Conservation (phyloP, 306 rosid species). For the Glycine soja region DNA sequence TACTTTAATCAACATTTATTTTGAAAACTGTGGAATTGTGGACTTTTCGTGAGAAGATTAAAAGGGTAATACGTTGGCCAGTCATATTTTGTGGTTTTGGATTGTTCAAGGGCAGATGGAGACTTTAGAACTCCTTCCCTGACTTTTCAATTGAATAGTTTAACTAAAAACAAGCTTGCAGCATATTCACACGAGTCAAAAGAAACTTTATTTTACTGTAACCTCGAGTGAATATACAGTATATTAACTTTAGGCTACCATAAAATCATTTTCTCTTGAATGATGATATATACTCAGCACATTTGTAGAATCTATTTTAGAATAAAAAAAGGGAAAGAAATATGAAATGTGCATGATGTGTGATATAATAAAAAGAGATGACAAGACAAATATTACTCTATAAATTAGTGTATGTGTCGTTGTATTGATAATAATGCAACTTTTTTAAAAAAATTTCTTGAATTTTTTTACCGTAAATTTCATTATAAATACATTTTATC, state of each 20-base stretch:
- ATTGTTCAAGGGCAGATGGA: conserved; percentile 31
- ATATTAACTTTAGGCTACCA: not conserved
- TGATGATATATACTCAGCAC: no score
- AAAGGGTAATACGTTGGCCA: not conserved
- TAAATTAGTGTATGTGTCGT: no score
- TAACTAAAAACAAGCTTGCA: not conserved
- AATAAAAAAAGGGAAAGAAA: no score
- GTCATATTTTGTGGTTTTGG: conserved; percentile 8
- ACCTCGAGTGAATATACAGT: conserved; percentile 4
- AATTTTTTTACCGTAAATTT: no score
- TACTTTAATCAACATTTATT: no score
- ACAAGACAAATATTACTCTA: no score
- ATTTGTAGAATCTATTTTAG: no score
- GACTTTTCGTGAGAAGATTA: not conserved
- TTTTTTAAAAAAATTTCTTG: no score
- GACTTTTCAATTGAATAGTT: conserved; percentile 17
- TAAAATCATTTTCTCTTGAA: not conserved
- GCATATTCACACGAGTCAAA: conserved; percentile 1
- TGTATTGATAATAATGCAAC: no score
- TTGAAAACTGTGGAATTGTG: not conserved
- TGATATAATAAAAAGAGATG: no score
- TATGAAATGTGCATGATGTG: no score
- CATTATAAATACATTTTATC: no score
- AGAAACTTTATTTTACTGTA: not conserved
- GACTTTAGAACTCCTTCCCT: conserved; percentile 18